A percentile compares a stretch with the other conserved stretches of the same genome.
Conservation (phyloP, 805 yeast genomes). For the Spathaspora girioi region DNA sequence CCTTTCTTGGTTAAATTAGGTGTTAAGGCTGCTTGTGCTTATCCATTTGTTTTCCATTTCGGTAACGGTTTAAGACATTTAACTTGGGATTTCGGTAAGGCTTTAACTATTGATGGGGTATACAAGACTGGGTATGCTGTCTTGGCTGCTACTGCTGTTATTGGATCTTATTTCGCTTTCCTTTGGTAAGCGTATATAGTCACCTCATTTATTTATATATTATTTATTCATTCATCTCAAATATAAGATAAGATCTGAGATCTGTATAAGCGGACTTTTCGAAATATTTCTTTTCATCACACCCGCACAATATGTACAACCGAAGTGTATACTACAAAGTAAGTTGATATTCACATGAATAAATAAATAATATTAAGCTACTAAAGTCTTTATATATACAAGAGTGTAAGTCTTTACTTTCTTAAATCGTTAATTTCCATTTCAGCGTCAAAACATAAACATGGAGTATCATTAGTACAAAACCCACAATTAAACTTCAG, state of each 20-base stretch:
- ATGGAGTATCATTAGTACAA: slow-evolving; percentile 37
- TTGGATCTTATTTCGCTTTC: slow-evolving; percentile 58
- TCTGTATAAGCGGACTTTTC: no score
- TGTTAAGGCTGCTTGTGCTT: slow-evolving; percentile 67
- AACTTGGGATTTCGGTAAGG: slow-evolving; percentile 86
- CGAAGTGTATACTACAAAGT: no score
- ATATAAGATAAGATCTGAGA: background rate
- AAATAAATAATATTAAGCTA: background rate
- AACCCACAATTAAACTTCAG: slow-evolving; percentile 30
- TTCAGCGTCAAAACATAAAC: slow-evolving; percentile 41
- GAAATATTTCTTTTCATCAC: no score
- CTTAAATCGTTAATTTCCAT: slow-evolving; percentile 10
- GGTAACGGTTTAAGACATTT: slow-evolving; percentile 90
- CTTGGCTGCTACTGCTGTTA: slow-evolving; percentile 55
- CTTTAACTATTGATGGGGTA: slow-evolving; percentile 80
- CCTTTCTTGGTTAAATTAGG: slow-evolving; percentile 61
- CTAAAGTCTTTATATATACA: background rate
- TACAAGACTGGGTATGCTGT: slow-evolving; percentile 89
- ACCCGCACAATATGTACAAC: no score
- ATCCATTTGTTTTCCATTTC: slow-evolving; percentile 84
- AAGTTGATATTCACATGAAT: no score
- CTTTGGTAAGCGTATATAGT: slow-evolving; percentile 23
- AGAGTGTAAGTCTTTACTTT: background rate
- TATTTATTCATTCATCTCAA: slow-evolving; percentile 1
- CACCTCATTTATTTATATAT: background rate